A percentile compares a stretch with the other conserved stretches of the same genome.
Conservation (phyloP, 2,329 filamentous ascomycete species). For the Fonsecaea pedrosoi region DNA sequence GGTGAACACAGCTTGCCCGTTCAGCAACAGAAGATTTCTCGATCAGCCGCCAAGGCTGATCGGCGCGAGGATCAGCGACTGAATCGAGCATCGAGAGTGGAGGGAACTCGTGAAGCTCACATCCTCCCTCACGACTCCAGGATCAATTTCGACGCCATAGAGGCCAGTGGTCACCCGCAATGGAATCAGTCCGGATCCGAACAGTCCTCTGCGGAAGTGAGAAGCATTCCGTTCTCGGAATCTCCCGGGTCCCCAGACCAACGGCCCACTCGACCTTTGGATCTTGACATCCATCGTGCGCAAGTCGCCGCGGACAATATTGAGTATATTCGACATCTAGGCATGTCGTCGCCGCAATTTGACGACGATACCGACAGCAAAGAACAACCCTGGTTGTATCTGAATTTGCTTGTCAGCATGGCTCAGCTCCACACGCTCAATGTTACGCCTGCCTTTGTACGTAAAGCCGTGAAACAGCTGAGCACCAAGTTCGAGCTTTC, state of each 20-base stretch:
- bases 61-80: slow-evolving; percentile 37
- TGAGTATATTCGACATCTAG: slow-evolving; percentile 52
- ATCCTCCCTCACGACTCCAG: slow-evolving; percentile 47
- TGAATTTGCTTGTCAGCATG: slow-evolving; percentile 74
- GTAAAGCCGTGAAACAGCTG: slow-evolving; percentile 71
- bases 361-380: slow-evolving; percentile 12
- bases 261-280: slow-evolving; percentile 75
- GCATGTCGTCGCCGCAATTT: slow-evolving; percentile 35
- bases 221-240: slow-evolving; percentile 20
- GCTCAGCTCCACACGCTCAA: slow-evolving; percentile 86
- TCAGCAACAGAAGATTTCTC: slow-evolving; percentile 65
- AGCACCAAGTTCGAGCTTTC: slow-evolving; percentile 81
- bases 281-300: slow-evolving; percentile 78
- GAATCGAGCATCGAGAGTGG: slow-evolving; percentile 36
- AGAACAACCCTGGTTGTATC: slow-evolving; percentile 39
- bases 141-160: slow-evolving; percentile 31
- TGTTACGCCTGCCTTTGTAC: slow-evolving; percentile 78
- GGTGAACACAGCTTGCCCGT: slow-evolving; percentile 57
- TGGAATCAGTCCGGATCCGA: slow-evolving; percentile 14
- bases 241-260: slow-evolving; percentile 64
- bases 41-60: slow-evolving; percentile 56
- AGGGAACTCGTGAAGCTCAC: slow-evolving; percentile 52
- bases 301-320: slow-evolving; percentile 80
- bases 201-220: slow-evolving; percentile 16
- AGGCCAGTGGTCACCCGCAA: slow-evolving; percentile 3